Base-by-base conservation (phyloP, 768 basidiomycete genomes). In the Russula sp. region DNA sequence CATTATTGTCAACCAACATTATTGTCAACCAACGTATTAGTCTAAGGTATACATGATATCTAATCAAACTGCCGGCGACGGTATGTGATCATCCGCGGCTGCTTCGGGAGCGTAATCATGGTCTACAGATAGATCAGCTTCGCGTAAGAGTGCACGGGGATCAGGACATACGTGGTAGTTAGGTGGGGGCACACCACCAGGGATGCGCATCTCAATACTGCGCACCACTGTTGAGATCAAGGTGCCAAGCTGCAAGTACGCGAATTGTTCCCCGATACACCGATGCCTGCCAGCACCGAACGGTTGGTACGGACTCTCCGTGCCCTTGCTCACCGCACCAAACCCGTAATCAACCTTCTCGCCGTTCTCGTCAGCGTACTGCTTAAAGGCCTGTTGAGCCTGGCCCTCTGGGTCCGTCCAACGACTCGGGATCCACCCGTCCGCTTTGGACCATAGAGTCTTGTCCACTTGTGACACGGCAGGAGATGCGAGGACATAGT, bases 311-410 rank as follows among this genome's bases (percentile, higher is more conserved):
- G 92, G 93, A 67, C 88, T 91, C 60, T 95, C 91, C 7, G 95
- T 98, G 53, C 95, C 95, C 76, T 98, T 98, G 77, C 88, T 91
- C 55, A 99, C 90, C 63, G 86, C 83, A 56, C 97, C 97, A 73
- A 92, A 99, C 2, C 97, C 97, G 69, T 88, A 99, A 73, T 99
- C 97, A 63, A 98, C 78, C 78, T 94, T 94, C 74, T 96, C 92
- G 59, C 91, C 88, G 36, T 74, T 73, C 68, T 85, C 85, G 67
- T 90, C 90, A 43, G 76, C 73, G 69, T 97, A 93, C 66, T 81
- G 79, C 69, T 83, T 84, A 69, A 83, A 83, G 16, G 93, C 93
- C 70, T 85, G 79, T 29, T 86, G 85, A 4, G 91, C 93, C 45
- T 88, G 80, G 69, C 92, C 93, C 61, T 88, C 83, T 22, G 84